Evolutionary conservation across 1,139 yeast genomes (phyloP).

Genomic region (Blastobotrys arbuscula): DNA sequence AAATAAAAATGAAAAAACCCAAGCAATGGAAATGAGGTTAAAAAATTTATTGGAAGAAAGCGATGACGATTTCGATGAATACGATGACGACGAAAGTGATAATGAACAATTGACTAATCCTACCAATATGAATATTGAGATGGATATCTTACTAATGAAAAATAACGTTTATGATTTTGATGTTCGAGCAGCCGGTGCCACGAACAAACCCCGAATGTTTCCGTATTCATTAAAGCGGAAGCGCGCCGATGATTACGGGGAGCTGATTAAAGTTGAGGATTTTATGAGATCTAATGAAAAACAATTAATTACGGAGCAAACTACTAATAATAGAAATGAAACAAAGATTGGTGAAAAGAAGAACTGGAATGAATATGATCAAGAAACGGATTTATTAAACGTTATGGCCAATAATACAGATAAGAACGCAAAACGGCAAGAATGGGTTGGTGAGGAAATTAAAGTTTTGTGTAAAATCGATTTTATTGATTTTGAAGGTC

Average conservation of each 20-base stretch:
- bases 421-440: constrained; percentile 46
- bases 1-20: constrained; percentile 47
- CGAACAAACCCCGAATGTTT: constrained; percentile 72
- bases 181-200: constrained; percentile 52
- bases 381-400: constrained; percentile 48
- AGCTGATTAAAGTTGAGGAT: constrained; percentile 56
- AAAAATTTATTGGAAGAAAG: constrained; percentile 46
- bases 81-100: constrained; percentile 4
- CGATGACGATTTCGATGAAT: constrained; percentile 33
- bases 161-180: constrained; percentile 47
- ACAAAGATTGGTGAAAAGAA: constrained; percentile 37
- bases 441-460: constrained; percentile 37
- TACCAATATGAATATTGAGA: constrained; percentile 25
- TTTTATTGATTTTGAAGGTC: constrained; percentile 76
- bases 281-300: constrained; percentile 38
- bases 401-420: constrained; percentile 40
- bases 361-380: constrained; percentile 32
- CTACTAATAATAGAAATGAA: constrained; percentile 3
- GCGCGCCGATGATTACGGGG: constrained; percentile 83
- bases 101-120: constrained; percentile 24
- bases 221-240: constrained; percentile 58
- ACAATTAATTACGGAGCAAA: not conserved
- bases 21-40: constrained; percentile 53
- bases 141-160: constrained; percentile 37
- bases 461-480: constrained; percentile 65